phyloP scores from a whole-genome alignment of 2,329 filamentous ascomycete genomes.

The Aspergillus sergii region DNA sequence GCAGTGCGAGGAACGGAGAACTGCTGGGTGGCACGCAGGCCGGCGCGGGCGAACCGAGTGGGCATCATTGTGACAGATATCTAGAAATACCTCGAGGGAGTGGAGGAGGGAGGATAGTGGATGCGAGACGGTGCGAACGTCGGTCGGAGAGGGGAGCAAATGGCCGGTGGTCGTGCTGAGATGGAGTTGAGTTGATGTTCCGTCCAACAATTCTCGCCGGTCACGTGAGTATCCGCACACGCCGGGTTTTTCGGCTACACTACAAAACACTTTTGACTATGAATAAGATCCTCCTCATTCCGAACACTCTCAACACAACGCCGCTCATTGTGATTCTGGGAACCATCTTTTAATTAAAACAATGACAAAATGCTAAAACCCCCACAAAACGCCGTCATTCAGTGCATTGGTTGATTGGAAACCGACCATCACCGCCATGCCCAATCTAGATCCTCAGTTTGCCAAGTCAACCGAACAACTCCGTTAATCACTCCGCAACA shows the following conservation, averaged over 20 bases:
- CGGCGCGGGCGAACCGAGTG: constrained; percentile 58
- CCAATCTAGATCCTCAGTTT: background rate
- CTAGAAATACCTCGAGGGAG: constrained; percentile 26
- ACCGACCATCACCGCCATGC: background rate
- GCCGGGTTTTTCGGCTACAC: constrained; percentile 27
- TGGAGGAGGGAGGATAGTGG: constrained; percentile 24
- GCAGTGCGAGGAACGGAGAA: constrained; percentile 45
- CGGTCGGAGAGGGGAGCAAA: constrained; percentile 25
- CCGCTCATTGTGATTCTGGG: constrained; percentile 3
- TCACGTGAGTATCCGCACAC: constrained; percentile 33
- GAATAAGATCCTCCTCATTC: background rate
- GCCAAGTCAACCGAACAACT: background rate
- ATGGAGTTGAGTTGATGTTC: constrained; percentile 25
- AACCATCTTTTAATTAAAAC: background rate
- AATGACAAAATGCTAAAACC: constrained; percentile 12
- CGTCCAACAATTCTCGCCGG: constrained; percentile 29
- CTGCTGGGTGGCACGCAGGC: constrained; percentile 57
- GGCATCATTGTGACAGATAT: constrained; percentile 53
- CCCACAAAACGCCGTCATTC: constrained; percentile 18
- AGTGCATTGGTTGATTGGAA: constrained; percentile 8
- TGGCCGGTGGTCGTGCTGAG: constrained; percentile 16
- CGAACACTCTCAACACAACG: background rate
- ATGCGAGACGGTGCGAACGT: constrained; percentile 29
- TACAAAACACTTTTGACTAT: background rate
- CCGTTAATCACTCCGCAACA: constrained; percentile 83